phyloP scores from a whole-genome alignment of 2,329 filamentous ascomycete genomes.

The Beauveria rudraprayagi region DNA sequence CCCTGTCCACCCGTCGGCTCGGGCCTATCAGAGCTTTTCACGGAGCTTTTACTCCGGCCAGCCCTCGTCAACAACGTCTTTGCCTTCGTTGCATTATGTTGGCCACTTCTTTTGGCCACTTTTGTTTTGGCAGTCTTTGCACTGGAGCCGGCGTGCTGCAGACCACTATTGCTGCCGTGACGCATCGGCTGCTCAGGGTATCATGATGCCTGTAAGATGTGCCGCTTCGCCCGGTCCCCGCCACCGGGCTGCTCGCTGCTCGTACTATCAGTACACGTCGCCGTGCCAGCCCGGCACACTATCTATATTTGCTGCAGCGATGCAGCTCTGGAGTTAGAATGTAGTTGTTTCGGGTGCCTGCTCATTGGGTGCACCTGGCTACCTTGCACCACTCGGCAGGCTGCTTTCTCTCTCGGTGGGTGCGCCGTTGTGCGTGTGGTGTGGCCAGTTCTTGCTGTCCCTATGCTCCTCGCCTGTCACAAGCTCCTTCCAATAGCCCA shows the following conservation, averaged over 20 bases:
- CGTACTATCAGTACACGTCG: neutral
- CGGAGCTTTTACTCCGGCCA: slow-evolving; percentile 11
- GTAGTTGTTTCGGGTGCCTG: neutral
- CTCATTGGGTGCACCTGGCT: too few species aligned
- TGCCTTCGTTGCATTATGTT: neutral
- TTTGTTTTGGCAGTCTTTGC: neutral
- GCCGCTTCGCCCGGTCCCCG: neutral
- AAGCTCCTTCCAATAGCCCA: neutral
- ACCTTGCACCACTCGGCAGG: neutral
- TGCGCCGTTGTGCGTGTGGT: neutral
- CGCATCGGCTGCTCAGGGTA: too few species aligned
- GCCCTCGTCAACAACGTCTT: neutral
- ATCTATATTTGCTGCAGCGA: neutral
- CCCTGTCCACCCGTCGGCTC: neutral
- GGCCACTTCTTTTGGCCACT: neutral
- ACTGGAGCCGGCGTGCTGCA: neutral
- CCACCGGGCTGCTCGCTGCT: neutral
- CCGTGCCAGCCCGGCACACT: neutral
- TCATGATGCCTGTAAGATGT: neutral
- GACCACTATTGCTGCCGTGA: neutral
- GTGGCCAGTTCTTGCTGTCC: neutral
- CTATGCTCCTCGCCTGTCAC: neutral
- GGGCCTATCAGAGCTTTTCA: slow-evolving; percentile 1
- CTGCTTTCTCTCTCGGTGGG: neutral
- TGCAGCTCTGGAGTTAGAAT: neutral